Evolutionary conservation across 169 alveolate species (phyloP).

Genomic region (Plasmodium berghei): DNA sequence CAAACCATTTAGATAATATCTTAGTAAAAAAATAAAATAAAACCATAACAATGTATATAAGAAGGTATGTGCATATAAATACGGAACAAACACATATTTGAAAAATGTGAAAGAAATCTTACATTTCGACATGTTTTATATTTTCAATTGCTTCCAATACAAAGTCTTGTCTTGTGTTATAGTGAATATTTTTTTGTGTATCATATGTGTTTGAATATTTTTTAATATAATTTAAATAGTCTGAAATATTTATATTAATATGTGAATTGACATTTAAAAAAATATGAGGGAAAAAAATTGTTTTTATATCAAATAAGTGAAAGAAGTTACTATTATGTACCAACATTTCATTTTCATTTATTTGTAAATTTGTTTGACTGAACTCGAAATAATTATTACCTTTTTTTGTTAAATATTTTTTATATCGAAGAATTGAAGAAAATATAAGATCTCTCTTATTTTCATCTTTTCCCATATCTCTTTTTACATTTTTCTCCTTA

Average conservation of each 20-base stretch:
- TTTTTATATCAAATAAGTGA: constrained; percentile 47
- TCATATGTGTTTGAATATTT: neutral
- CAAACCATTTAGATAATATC: no score
- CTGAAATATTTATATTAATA: constrained; percentile 50
- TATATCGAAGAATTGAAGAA: constrained; percentile 61
- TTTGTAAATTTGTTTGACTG: constrained; percentile 35
- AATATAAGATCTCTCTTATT: constrained; percentile 32
- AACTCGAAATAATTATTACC: constrained; percentile 68
- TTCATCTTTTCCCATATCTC: constrained; percentile 16
- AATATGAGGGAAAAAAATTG: constrained; percentile 59
- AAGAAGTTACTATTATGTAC: constrained; percentile 57
- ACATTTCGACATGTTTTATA: constrained; percentile 65
- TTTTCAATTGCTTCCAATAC: constrained; percentile 45
- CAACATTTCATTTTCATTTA: constrained; percentile 67
- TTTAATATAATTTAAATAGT: constrained; percentile 39
- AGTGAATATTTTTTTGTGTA: neutral
- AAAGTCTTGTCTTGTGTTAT: constrained; percentile 36
- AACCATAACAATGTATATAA: neutral
- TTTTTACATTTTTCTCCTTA: constrained; percentile 21
- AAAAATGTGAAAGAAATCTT: neutral
- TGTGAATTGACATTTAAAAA: constrained; percentile 59
- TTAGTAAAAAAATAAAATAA: no score
- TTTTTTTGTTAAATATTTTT: constrained; percentile 62
- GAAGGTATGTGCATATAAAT: neutral
- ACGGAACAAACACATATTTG: neutral